Conservation (phyloP, 306 rosid genomes). For the Glycine latifolia region DNA sequence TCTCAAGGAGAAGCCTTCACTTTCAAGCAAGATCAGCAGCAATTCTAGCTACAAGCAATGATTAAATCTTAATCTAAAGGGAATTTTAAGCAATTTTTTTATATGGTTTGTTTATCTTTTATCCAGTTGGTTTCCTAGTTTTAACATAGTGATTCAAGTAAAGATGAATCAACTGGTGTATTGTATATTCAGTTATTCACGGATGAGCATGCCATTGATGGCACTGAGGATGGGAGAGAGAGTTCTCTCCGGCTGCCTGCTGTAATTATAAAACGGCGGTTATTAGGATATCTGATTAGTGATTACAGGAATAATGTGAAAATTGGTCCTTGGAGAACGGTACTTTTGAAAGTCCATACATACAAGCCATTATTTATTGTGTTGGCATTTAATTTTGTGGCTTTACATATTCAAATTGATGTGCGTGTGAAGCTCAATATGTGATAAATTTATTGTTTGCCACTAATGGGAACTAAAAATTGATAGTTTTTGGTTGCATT, state of each 20-base stretch:
- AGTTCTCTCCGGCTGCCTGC: constrained; percentile 53
- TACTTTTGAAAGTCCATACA: constrained; percentile 49
- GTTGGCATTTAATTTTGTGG: constrained; percentile 18
- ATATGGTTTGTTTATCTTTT: constrained; percentile 52
- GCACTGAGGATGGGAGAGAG: constrained; percentile 65
- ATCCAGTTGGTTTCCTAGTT: constrained; percentile 58
- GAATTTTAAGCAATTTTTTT: constrained; percentile 27
- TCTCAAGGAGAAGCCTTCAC: constrained; percentile 72
- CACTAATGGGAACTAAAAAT: no score
- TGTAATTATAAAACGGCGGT: constrained; percentile 71
- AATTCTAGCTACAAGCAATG: constrained; percentile 67
- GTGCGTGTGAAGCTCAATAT: background rate
- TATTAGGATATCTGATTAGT: constrained; percentile 57
- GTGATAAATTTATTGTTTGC: background rate
- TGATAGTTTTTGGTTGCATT: no score
- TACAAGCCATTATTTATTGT: constrained; percentile 31
- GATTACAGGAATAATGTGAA: constrained; percentile 64
- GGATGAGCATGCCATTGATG: constrained; percentile 66
- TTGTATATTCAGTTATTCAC: constrained; percentile 59
- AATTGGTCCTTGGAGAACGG: constrained; percentile 55
- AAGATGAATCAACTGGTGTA: constrained; percentile 60
- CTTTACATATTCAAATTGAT: background rate
- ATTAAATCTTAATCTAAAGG: constrained; percentile 43
- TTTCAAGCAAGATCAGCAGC: constrained; percentile 61
- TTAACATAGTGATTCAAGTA: constrained; percentile 47